Conservation (phyloP, 331 rosid genomes). For the Pyracantha coccinea region DNA sequence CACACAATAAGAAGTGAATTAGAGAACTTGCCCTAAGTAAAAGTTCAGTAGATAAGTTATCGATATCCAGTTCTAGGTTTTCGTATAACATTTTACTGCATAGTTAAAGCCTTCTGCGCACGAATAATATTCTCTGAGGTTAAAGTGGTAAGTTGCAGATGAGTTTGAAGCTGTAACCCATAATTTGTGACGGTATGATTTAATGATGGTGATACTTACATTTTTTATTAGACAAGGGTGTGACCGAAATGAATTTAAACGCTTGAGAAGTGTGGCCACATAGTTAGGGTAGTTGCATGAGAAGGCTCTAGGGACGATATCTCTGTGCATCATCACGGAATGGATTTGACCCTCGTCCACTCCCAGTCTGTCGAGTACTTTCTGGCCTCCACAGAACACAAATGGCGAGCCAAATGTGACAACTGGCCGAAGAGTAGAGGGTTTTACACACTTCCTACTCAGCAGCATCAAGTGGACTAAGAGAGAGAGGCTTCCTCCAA, state of each 20-base stretch:
- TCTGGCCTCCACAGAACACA: constrained; percentile 79
- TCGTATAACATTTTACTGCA: background rate
- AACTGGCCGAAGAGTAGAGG: constrained; percentile 55
- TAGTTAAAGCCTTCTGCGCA: background rate
- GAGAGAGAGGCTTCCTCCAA: constrained; percentile 89
- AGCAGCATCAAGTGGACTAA: constrained; percentile 73
- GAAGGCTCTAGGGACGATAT: constrained; percentile 91
- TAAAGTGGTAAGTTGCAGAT: background rate
- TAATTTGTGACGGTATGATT: background rate
- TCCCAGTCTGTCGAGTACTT: constrained; percentile 47
- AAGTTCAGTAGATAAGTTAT: background rate
- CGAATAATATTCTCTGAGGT: background rate
- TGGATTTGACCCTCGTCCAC: constrained; percentile 59
- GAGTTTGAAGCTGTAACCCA: background rate
- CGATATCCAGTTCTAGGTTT: background rate
- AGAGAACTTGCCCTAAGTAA: background rate
- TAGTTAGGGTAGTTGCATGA: constrained; percentile 80
- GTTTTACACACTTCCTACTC: constrained; percentile 43
- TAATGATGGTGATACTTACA: constrained; percentile 27
- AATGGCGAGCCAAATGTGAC: constrained; percentile 91
- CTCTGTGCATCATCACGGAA: constrained; percentile 79
- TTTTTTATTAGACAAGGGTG: constrained; percentile 67
- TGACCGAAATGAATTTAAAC: constrained; percentile 57
- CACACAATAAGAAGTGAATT: background rate
- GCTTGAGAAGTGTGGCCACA: constrained; percentile 64